phyloP scores from a whole-genome alignment of 1,284 basidiomycete species.

The Tausonia pullulans region DNA sequence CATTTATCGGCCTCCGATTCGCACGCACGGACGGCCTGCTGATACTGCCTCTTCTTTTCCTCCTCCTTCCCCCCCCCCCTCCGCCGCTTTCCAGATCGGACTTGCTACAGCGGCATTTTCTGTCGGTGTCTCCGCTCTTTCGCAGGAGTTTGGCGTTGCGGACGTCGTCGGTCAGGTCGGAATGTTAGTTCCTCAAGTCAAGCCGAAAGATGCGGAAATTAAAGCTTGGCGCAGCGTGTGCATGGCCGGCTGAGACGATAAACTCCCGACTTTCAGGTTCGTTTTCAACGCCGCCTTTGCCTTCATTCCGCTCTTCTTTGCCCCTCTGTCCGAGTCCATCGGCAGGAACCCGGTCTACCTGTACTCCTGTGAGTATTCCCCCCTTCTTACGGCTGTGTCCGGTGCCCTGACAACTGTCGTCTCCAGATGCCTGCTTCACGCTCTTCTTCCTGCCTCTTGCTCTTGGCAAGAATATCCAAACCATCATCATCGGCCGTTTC shows the following conservation, averaged over 20 bases:
- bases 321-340: slow-evolving; percentile 10
- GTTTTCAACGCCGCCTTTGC: slow-evolving; percentile 23
- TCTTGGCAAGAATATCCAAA: slow-evolving; percentile 9
- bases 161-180: slow-evolving; percentile 25
- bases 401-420: neutral
- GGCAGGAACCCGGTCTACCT: slow-evolving; percentile 16
- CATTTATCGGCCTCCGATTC: too few relatives aligned
- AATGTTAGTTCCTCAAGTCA: neutral
- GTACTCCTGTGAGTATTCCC: neutral
- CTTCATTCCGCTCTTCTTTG: slow-evolving; percentile 14
- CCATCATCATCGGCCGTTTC: slow-evolving; percentile 4
- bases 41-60: too few relatives aligned
- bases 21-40: too few relatives aligned
- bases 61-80: neutral
- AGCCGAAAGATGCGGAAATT: neutral
- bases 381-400: neutral
- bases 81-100: slow-evolving; percentile 15
- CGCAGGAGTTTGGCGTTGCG: slow-evolving; percentile 24
- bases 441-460: slow-evolving; percentile 10
- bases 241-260: neutral
- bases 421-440: neutral
- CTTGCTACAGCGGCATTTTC: slow-evolving; percentile 28
- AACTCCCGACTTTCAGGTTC: slow-evolving; percentile 1
- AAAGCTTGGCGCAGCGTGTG: too few relatives aligned
- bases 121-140: slow-evolving; percentile 21